Percentiles rank a stretch among this genome's conserved stretches.
Conservation (phyloP, 2,329 filamentous ascomycete genomes). For the Ilyonectria destructans region DNA sequence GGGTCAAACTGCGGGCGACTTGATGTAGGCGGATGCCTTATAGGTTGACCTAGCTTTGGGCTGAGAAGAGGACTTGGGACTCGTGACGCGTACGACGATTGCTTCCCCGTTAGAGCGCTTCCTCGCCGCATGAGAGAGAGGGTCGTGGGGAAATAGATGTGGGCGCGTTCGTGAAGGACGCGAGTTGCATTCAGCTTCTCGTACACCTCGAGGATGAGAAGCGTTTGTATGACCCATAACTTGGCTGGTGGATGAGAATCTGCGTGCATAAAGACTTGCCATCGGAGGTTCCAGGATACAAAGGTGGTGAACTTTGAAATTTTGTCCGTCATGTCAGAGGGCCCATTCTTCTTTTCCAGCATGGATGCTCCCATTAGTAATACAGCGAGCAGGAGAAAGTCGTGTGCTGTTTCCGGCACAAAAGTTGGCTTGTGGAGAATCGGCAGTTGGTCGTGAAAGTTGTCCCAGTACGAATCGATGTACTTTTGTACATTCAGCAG, state of each 20-base stretch:
- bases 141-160: conserved; percentile 51
- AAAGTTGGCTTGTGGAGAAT: conserved; percentile 49
- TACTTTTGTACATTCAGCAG: conserved; percentile 47
- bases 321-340: conserved; percentile 42
- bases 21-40: conserved; percentile 32
- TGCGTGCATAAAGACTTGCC: conserved; percentile 51
- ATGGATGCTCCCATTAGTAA: conserved; percentile 50
- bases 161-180: conserved; percentile 49
- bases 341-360: conserved; percentile 43
- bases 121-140: conserved; percentile 49
- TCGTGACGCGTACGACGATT: conserved; percentile 47
- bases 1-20: conserved; percentile 40
- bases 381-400: conserved; percentile 47
- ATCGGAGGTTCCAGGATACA: conserved; percentile 49
- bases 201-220: conserved; percentile 48
- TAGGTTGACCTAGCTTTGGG: conserved; percentile 39
- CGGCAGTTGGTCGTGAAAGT: conserved; percentile 49
- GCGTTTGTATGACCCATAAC: conserved; percentile 50
- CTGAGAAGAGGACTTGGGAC: conserved; percentile 45
- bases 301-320: conserved; percentile 51
- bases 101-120: conserved; percentile 49
- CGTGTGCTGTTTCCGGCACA: conserved; percentile 48
- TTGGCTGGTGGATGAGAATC: conserved; percentile 50
- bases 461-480: conserved; percentile 49
- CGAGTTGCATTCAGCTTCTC: conserved; percentile 50